A percentile compares a stretch with the other conserved stretches of the same genome.
These are phyloP conservation scores for Echeveria elegans DNA, from an alignment of 164 flowering plant genomes.

Conservation along the genomic window DNA sequence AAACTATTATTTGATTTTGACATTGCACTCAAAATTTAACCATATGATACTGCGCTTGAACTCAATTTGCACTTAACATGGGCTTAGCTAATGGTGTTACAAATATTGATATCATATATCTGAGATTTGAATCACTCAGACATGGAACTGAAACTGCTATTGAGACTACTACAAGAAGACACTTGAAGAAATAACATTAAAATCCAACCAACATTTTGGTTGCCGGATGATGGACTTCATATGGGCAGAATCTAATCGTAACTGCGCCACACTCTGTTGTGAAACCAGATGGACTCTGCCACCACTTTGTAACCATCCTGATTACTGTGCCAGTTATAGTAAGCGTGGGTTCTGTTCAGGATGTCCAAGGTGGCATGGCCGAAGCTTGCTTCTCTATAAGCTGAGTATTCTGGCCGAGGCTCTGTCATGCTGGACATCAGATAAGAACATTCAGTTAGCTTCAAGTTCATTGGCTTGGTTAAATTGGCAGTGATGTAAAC, in stretches of 20 bases:
- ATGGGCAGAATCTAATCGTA: not conserved
- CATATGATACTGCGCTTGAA: too few relatives aligned
- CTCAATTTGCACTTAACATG: too few relatives aligned
- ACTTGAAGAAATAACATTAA: too few relatives aligned
- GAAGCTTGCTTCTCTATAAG: slow-evolving; percentile 9
- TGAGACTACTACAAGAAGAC: too few relatives aligned
- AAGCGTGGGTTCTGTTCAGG: slow-evolving; percentile 6
- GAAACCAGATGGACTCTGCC: slow-evolving; percentile 5
- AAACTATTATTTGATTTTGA: too few relatives aligned
- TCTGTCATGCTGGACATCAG: slow-evolving; percentile 3
- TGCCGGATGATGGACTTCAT: not conserved
- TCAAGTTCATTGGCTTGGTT: not conserved
- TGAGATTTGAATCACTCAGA: too few relatives aligned
- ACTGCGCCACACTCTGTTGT: slow-evolving; percentile 1
- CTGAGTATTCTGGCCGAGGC: slow-evolving; percentile 8
- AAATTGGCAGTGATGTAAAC: not conserved
- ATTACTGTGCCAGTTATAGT: slow-evolving; percentile 8
- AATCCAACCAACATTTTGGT: not conserved
- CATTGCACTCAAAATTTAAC: too few relatives aligned
- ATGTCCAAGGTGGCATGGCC: slow-evolving; percentile 6
- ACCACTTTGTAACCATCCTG: slow-evolving; percentile 3
- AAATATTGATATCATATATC: too few relatives aligned
- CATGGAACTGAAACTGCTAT: too few relatives aligned
- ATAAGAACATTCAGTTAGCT: not conserved
- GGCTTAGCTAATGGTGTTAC: too few relatives aligned